Conservation (phyloP, 2,329 filamentous ascomycete species). For the Trichoderma harzianum region DNA sequence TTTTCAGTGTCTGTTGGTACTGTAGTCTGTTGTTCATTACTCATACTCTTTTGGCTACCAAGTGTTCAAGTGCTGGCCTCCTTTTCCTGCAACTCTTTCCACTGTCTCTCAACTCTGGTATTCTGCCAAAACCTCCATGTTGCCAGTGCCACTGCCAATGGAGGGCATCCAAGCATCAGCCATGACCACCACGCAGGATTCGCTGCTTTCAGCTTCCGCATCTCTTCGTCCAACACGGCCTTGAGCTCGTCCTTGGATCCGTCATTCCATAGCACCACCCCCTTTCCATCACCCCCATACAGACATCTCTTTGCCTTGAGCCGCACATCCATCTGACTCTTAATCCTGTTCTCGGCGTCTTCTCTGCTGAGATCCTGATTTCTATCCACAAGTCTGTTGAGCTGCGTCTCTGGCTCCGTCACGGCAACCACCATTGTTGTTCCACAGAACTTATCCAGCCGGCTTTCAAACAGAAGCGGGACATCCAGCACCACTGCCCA, state of each 20-base stretch:
- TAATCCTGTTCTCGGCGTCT: conserved; percentile 82
- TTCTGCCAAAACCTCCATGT: conserved; percentile 73
- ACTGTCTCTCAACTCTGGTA: conserved; percentile 63
- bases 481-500: conserved; percentile 94
- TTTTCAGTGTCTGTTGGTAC: not conserved
- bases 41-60: not conserved
- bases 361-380: conserved; percentile 77
- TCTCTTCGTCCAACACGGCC: conserved; percentile 61
- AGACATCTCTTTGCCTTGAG: conserved; percentile 76
- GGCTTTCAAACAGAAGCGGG: conserved; percentile 84
- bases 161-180: conserved; percentile 66
- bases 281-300: conserved; percentile 60
- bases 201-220: conserved; percentile 56
- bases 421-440: conserved; percentile 86
- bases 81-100: conserved; percentile 57
- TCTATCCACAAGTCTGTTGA: conserved; percentile 69
- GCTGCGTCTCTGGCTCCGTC: conserved; percentile 74
- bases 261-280: conserved; percentile 91
- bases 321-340: conserved; percentile 80
- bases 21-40: not conserved
- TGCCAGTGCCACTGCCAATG: conserved; percentile 65
- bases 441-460: conserved; percentile 81
- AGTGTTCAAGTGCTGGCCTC: conserved; percentile 28
- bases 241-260: conserved; percentile 66
- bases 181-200: conserved; percentile 86